These are phyloP conservation scores for Fragaria ananassa DNA, from an alignment of 306 rosid species.

Conservation along the genomic window DNA sequence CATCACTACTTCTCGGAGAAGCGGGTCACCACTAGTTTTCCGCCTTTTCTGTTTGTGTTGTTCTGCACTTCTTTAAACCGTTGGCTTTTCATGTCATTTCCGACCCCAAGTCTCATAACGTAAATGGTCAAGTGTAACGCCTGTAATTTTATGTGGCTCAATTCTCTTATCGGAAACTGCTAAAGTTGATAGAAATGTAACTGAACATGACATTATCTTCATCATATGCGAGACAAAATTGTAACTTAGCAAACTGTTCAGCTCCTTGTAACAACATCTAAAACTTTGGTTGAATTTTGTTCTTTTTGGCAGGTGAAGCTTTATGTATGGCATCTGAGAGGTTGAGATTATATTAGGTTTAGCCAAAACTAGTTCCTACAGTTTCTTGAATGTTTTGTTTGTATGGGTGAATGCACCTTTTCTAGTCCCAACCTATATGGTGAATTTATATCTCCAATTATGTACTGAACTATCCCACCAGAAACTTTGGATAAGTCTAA, in stretches of 20 bases:
- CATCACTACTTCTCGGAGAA: background rate
- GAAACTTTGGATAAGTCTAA: background rate
- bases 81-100: background rate
- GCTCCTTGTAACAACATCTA: background rate
- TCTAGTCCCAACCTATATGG: background rate
- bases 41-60: background rate
- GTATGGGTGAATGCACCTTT: background rate
- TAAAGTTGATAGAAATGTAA: background rate
- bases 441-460: background rate
- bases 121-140: background rate
- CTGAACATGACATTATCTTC: background rate
- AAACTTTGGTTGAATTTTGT: background rate
- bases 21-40: background rate
- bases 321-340: background rate
- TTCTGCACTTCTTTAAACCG: background rate
- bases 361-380: slow-evolving; percentile 5
- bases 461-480: slow-evolving; percentile 1
- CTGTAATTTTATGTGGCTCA: background rate
- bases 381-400: slow-evolving; percentile 15
- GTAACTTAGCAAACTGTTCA: background rate
- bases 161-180: background rate
- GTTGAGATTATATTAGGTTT: slow-evolving; percentile 13
- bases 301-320: slow-evolving; percentile 11
- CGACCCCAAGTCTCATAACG: background rate
- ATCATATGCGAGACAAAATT: background rate